Conservation (phyloP, 306 rosid species). For the Ormosia semicastrata region DNA sequence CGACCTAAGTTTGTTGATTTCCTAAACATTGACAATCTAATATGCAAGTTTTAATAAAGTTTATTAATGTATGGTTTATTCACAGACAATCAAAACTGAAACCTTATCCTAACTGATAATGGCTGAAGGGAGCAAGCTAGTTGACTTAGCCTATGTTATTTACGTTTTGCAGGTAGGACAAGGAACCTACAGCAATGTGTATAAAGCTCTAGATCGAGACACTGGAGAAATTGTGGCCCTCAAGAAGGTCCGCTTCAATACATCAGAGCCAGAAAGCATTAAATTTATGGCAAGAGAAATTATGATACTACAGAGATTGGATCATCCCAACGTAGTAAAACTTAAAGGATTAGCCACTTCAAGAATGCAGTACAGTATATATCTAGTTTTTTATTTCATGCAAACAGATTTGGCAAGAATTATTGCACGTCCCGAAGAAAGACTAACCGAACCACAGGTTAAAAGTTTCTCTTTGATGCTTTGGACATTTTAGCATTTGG, state of each 20-base stretch:
- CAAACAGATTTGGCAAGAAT: conserved; percentile 74
- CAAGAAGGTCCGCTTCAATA: conserved; percentile 83
- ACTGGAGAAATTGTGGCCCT: conserved; percentile 78
- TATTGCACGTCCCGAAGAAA: conserved; percentile 46
- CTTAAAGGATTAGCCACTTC: conserved; percentile 93
- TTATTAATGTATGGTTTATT: background rate
- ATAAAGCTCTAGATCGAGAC: conserved; percentile 82
- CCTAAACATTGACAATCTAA: background rate
- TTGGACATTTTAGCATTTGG: background rate
- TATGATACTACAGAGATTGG: conserved; percentile 64
- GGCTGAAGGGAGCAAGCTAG: background rate
- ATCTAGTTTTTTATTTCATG: conserved; percentile 94
- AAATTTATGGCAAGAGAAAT: conserved; percentile 96
- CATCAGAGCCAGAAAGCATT: conserved; percentile 80
- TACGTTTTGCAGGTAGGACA: conserved; percentile 75
- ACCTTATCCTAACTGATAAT: background rate
- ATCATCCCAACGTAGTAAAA: conserved; percentile 82
- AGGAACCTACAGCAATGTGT: conserved; percentile 97
- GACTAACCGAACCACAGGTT: conserved; percentile 92
- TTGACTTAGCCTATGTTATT: conserved; percentile 9
- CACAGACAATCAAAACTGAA: background rate
- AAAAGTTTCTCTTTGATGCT: background rate
- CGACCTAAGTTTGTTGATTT: background rate
- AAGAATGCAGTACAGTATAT: conserved; percentile 86
- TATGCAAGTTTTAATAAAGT: background rate